These are phyloP conservation scores for Oenanthe sinensis DNA, from an alignment of 129 eudicot genomes.

Conservation along the genomic window DNA sequence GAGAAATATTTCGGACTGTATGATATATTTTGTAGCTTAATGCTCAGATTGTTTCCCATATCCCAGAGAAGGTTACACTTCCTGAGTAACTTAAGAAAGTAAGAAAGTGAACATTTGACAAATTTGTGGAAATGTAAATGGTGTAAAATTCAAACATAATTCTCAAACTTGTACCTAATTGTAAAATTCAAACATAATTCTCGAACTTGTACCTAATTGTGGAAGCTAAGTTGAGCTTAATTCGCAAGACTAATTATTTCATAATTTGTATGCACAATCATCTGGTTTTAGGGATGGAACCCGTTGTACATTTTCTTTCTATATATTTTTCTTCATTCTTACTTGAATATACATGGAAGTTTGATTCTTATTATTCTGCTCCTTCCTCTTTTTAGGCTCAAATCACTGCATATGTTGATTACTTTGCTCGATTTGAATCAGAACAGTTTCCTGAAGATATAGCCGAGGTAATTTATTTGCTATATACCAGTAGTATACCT, in stretches of 20 bases:
- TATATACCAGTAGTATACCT: constrained; percentile 58
- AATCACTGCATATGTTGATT: constrained; percentile 81
- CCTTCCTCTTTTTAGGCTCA: constrained; percentile 41
- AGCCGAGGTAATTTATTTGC: constrained; percentile 47
- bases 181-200: too few relatives aligned
- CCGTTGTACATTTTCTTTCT: neutral
- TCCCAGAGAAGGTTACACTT: neutral
- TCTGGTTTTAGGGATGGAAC: neutral
- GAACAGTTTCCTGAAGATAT: constrained; percentile 87
- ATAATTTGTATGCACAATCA: neutral
- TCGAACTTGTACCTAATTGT: neutral
- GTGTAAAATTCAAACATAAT: neutral
- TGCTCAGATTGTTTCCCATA: neutral
- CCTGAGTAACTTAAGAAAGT: neutral
- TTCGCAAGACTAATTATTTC: neutral
- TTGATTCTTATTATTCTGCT: neutral
- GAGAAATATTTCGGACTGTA: neutral
- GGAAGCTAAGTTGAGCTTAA: neutral
- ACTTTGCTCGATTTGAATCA: constrained; percentile 83
- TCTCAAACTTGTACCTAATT: neutral
- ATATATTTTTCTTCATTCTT: neutral
- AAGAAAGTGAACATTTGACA: neutral
- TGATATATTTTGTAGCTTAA: neutral
- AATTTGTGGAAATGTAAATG: too few relatives aligned
- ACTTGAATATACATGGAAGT: neutral